phyloP scores from a whole-genome alignment of 768 basidiomycete species.

The Lentinula guzmanii region DNA sequence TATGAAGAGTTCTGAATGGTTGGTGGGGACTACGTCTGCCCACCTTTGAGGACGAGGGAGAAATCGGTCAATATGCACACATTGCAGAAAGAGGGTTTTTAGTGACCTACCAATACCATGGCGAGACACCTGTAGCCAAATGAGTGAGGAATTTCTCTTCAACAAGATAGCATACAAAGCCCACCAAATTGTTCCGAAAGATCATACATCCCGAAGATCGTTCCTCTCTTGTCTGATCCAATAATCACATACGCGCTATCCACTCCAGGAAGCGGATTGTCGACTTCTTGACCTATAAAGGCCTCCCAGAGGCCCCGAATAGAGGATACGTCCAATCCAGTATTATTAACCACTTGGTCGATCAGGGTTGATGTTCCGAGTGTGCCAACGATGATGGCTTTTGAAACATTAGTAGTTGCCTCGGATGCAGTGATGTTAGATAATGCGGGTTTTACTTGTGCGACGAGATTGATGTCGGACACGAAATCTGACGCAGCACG shows the following conservation, averaged over 20 bases:
- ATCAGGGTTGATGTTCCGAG: constrained; percentile 53
- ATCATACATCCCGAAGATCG: constrained; percentile 62
- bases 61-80: not conserved
- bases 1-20: constrained; percentile 43
- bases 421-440: constrained; percentile 42
- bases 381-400: constrained; percentile 60
- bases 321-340: constrained; percentile 47
- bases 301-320: constrained; percentile 66
- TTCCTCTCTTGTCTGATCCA: constrained; percentile 65
- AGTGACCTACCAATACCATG: constrained; percentile 55
- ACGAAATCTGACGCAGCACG: constrained; percentile 56
- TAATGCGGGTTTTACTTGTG: constrained; percentile 42
- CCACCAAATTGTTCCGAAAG: constrained; percentile 65
- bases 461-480: constrained; percentile 55
- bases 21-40: constrained; percentile 68
- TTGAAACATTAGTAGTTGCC: constrained; percentile 14
- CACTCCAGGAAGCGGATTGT: constrained; percentile 52
- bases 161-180: not conserved
- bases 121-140: constrained; percentile 45
- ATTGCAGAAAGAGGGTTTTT: not conserved
- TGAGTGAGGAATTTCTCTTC: not conserved
- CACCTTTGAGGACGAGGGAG: constrained; percentile 36
- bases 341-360: constrained; percentile 42
- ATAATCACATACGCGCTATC: constrained; percentile 60
- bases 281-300: constrained; percentile 45